These are phyloP conservation scores for Glebionis coronaria DNA, from an alignment of 129 eudicot species.

Conservation along the genomic window DNA sequence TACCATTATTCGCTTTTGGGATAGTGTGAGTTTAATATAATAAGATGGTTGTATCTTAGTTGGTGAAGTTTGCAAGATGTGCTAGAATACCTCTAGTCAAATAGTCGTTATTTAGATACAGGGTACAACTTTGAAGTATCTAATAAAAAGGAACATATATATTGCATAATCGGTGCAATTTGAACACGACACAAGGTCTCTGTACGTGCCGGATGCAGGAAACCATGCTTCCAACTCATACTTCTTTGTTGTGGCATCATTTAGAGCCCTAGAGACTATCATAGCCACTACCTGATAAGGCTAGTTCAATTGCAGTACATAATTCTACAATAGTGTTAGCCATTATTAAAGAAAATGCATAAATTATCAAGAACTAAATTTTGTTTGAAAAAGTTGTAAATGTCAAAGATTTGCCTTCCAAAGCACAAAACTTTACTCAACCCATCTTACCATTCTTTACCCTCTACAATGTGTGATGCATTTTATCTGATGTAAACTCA, in stretches of 20 bases:
- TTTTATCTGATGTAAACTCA: no score
- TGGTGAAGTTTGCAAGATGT: conserved; percentile 87
- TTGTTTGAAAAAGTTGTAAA: no score
- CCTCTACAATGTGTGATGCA: no score
- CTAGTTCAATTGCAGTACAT: conserved; percentile 56
- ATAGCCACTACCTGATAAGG: conserved; percentile 80
- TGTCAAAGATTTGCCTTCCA: no score
- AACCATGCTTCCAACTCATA: conserved; percentile 97
- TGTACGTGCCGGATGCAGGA: conserved; percentile 76
- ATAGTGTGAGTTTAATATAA: no score
- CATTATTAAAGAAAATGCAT: neutral
- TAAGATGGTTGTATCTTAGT: neutral
- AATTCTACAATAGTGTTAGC: neutral
- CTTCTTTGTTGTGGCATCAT: conserved; percentile 95
- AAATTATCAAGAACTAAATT: neutral
- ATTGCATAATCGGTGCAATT: conserved; percentile 92
- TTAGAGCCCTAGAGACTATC: conserved; percentile 89
- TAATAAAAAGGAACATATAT: no score
- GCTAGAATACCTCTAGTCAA: conserved; percentile 90
- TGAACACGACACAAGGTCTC: conserved; percentile 96
- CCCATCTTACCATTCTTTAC: no score
- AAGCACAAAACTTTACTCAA: no score
- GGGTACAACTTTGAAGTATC: no score
- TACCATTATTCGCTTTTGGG: no score
- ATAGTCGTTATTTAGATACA: conserved; percentile 81